A percentile compares a stretch with the other conserved stretches of the same genome.
These are phyloP conservation scores for Termitomyces sp. DNA, from an alignment of 768 basidiomycete genomes.

Conservation along the genomic window DNA sequence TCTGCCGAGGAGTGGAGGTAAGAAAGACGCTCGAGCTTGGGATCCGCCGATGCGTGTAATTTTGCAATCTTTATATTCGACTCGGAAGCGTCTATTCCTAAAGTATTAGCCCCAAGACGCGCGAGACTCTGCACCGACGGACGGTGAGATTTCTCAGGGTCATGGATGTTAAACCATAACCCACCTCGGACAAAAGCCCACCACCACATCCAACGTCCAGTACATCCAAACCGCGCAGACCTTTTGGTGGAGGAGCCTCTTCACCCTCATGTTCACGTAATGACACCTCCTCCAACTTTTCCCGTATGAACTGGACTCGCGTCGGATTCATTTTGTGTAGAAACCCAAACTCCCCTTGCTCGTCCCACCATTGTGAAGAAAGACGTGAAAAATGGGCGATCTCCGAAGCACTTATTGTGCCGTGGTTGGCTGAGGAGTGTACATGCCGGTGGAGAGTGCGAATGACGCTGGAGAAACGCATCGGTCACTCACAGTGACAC, in stretches of 20 bases:
- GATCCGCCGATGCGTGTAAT: constrained; percentile 79
- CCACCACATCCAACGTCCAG: constrained; percentile 97
- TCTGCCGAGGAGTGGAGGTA: constrained; percentile 81
- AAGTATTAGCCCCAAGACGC: constrained; percentile 80
- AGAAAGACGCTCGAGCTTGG: constrained; percentile 41
- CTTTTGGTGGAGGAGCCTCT: constrained; percentile 27
- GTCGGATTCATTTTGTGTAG: constrained; percentile 96
- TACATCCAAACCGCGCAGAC: constrained; percentile 64
- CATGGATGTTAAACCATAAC: neutral
- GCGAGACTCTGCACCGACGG: constrained; percentile 64
- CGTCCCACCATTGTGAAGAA: constrained; percentile 88
- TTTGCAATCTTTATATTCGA: constrained; percentile 85
- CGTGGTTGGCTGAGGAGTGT: constrained; percentile 9
- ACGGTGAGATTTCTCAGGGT: neutral
- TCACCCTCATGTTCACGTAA: constrained; percentile 47
- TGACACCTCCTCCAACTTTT: constrained; percentile 66
- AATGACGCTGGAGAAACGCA: constrained; percentile 17
- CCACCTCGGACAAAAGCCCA: constrained; percentile 86
- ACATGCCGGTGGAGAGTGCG: constrained; percentile 15
- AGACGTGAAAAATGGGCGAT: constrained; percentile 82
- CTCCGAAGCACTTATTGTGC: constrained; percentile 65
- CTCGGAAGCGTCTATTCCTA: constrained; percentile 90
- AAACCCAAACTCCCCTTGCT: constrained; percentile 83
- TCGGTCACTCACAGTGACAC: constrained; percentile 4
- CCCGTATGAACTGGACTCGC: constrained; percentile 76